Evolutionary conservation across 148 eudicot species (phyloP).

Genomic region (Pharnaceum exiguum): DNA sequence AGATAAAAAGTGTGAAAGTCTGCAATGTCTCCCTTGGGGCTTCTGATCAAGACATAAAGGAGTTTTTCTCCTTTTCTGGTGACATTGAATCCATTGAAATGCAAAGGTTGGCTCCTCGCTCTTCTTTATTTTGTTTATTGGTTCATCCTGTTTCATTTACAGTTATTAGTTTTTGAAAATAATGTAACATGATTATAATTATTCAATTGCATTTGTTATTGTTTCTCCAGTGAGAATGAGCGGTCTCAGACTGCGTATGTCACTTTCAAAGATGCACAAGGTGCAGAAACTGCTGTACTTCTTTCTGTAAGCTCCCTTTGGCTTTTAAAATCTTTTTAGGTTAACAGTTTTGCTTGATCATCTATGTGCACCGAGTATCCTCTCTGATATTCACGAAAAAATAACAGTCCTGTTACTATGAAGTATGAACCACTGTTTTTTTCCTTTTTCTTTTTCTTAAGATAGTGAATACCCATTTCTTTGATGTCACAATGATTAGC

Average conservation of each 20-base stretch:
- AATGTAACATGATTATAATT: not conserved
- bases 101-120: constrained; percentile 44
- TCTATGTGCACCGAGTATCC: no score
- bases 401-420: no score
- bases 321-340: not conserved
- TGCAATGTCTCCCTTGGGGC: constrained; percentile 83
- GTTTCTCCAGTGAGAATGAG: constrained; percentile 57
- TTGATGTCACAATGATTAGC: no score
- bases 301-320: constrained; percentile 57
- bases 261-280: constrained; percentile 77
- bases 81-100: constrained; percentile 70
- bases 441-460: no score
- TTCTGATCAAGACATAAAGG: constrained; percentile 71
- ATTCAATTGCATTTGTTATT: not conserved
- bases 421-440: no score
- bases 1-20: constrained; percentile 71
- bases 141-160: not conserved
- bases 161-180: not conserved
- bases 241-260: constrained; percentile 84
- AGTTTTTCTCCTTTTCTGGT: constrained; percentile 93
- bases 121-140: not conserved
- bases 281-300: constrained; percentile 95
- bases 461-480: no score
- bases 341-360: not conserved
- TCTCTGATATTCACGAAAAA: no score